Base-by-base conservation (phyloP, 139 green algal species). In the Marvania coccoides region DNA sequence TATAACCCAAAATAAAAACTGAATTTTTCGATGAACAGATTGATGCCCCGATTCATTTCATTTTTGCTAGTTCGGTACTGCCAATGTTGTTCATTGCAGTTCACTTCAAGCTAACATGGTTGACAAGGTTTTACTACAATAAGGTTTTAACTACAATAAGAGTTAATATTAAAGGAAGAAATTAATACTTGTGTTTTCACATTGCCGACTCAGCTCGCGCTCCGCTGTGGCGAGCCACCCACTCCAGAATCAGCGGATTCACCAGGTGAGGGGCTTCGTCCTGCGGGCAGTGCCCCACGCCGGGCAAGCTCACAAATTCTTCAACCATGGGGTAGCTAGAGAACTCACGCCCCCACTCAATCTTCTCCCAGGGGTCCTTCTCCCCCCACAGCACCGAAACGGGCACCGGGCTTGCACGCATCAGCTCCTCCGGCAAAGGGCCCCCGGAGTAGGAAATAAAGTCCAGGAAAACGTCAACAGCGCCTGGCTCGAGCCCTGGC, bases 401-500 rank as follows among this genome's bases (percentile, higher is more conserved):
- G 9, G 91, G 90, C 40, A 87, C 76, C 2, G 65, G 57, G 14
- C 3, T 40, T 1, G 59, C 26, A 33, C 47, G 19, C 31, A 98
- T 59, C 58, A 95, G 76, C 57, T 95, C 75, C 71, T 99, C 92
- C 6, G 94, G 90, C 28, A 99, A 71, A 3, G 93, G 93, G 0
- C 93, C 93, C 1, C 66, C 70, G 13, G 68, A 88, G 74, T 98
- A 98, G 58, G 65, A 90, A 58, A 99, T 96, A 65, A 99, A 99
- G 77, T 98, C 94, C 5, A 99, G 87, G 70, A 99, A 99, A 19
- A 99, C 94, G 34, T 87, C 69, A 15, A 86, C 87, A 1, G 94
- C 94, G 5, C 89, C 90, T 13, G 84, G 83, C 69, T 87, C 36
- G 24, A 97, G 68, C 3, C 91, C 94, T 0, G 94, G 94, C 47